Evolutionary conservation across 176 grass and related monocot species (phyloP).

Genomic region (Elymus sibiricus): DNA sequence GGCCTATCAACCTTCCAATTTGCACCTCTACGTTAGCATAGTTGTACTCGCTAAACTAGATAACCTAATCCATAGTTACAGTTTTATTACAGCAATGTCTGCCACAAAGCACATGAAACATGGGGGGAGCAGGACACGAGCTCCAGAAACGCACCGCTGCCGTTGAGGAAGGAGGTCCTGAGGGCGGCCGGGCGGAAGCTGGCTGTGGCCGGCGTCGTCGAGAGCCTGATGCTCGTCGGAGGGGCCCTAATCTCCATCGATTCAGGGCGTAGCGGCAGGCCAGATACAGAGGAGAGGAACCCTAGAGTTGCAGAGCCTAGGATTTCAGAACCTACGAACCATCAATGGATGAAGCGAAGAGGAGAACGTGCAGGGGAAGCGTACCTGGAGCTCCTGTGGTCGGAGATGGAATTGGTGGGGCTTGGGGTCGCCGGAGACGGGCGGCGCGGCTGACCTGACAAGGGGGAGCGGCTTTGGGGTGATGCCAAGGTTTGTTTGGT

Average conservation of each 20-base stretch:
- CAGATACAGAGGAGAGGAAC: not conserved
- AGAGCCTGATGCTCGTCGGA: slow-evolving; percentile 38
- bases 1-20: not conserved
- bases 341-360: not conserved
- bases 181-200: slow-evolving; percentile 27
- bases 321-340: not conserved
- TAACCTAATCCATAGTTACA: not conserved
- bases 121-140: not conserved
- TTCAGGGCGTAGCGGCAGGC: not conserved
- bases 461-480: not conserved
- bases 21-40: not conserved
- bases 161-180: slow-evolving; percentile 39
- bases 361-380: not conserved
- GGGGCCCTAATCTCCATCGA: slow-evolving; percentile 45
- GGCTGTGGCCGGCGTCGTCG: not conserved
- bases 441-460: not conserved
- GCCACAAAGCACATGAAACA: not conserved
- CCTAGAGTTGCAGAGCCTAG: not conserved
- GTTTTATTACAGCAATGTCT: not conserved
- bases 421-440: not conserved
- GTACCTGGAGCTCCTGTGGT: not conserved
- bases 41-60: not conserved
- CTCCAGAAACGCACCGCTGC: slow-evolving; percentile 30
- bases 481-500: not conserved
- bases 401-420: not conserved